phyloP scores from a whole-genome alignment of 768 basidiomycete genomes.

The Mycena kentingensis region DNA sequence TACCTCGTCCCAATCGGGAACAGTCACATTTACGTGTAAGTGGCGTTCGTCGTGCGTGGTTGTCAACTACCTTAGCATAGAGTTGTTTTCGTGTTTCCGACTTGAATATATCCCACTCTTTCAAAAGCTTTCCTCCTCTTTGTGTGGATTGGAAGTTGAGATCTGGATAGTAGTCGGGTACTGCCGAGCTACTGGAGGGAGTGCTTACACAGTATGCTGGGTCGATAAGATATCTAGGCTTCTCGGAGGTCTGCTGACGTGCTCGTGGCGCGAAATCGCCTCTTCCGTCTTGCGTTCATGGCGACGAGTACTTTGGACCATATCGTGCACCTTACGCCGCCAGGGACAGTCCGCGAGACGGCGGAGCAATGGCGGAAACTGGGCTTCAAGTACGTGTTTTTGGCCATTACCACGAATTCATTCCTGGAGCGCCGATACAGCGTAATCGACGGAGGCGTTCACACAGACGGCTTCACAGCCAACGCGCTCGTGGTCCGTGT shows the following conservation, averaged over 20 bases:
- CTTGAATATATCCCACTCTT: too few relatives aligned
- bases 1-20: too few relatives aligned
- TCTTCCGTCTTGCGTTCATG: constrained; percentile 3
- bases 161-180: too few relatives aligned
- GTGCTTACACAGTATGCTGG: too few relatives aligned
- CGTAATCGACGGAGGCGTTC: constrained; percentile 66
- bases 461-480: constrained; percentile 61
- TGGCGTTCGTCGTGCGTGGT: too few relatives aligned
- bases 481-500: constrained; percentile 61
- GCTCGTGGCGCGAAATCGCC: not conserved
- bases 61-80: too few relatives aligned
- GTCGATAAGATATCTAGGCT: too few relatives aligned
- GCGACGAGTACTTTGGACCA: constrained; percentile 60
- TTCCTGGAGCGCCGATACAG: constrained; percentile 34
- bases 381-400: constrained; percentile 64
- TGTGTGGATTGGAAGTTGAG: too few relatives aligned
- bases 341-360: constrained; percentile 53
- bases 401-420: not conserved
- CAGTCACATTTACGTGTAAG: too few relatives aligned
- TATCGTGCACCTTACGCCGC: constrained; percentile 71
- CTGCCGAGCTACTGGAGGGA: too few relatives aligned
- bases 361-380: constrained; percentile 55
- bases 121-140: too few relatives aligned
- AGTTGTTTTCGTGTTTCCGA: too few relatives aligned
- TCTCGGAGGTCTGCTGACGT: not conserved